These are phyloP conservation scores for Rhizoclosmatium sp. DNA, from an alignment of 192 early-diverging fungal genomes.

Conservation along the genomic window DNA sequence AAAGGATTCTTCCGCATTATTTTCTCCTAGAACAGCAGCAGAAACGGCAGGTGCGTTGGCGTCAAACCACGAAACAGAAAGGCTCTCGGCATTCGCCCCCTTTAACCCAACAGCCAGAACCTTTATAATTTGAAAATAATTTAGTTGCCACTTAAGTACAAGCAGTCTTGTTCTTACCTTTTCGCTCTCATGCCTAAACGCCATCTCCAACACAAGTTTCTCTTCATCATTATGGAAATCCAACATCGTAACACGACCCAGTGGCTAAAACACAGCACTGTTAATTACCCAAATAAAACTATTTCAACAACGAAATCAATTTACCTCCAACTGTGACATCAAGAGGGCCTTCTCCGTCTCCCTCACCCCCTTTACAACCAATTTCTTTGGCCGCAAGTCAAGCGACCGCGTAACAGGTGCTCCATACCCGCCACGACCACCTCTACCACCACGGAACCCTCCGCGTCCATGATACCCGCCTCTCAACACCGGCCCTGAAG, in stretches of 20 bases:
- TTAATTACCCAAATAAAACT: not conserved
- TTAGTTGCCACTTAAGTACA: not conserved
- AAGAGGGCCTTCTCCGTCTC: constrained; percentile 52
- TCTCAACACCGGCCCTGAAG: constrained; percentile 8
- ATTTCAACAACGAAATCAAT: not conserved
- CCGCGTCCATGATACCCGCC: constrained; percentile 47
- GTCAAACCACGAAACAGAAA: constrained; percentile 17
- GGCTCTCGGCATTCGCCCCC: constrained; percentile 8
- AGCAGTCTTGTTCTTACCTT: constrained; percentile 41
- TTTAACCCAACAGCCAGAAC: constrained; percentile 9
- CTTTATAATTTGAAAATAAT: not conserved
- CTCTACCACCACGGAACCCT: constrained; percentile 61
- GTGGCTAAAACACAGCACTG: constrained; percentile 28
- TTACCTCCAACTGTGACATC: constrained; percentile 74
- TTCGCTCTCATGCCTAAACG: constrained; percentile 66
- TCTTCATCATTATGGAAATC: constrained; percentile 48
- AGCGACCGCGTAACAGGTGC: constrained; percentile 59
- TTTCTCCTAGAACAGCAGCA: not conserved
- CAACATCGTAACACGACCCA: constrained; percentile 60
- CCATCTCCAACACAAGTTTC: constrained; percentile 61
- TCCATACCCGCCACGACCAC: constrained; percentile 49
- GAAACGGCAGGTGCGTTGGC: not conserved
- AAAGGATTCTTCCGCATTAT: not conserved
- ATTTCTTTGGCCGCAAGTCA: constrained; percentile 77
- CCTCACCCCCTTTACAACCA: constrained; percentile 66